A percentile compares a stretch with the other conserved stretches of the same genome.
phyloP scores from a whole-genome alignment of 352 stramenopile genomes.

The Pythium aquatile region DNA sequence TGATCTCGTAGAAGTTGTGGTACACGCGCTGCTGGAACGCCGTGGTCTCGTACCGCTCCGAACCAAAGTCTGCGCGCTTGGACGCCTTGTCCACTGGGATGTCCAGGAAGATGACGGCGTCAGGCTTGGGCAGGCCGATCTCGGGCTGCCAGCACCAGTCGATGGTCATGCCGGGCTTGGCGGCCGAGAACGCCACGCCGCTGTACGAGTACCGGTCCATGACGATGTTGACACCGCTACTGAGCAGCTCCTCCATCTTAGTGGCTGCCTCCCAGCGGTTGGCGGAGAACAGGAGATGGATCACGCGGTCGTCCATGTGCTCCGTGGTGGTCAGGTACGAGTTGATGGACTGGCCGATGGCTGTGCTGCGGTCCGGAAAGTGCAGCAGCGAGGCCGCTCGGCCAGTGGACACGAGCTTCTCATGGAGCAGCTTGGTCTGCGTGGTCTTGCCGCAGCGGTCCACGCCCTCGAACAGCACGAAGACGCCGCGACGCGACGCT shows the following conservation, averaged over 20 bases:
- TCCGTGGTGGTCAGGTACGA: constrained; percentile 91
- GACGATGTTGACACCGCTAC: constrained; percentile 90
- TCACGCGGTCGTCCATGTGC: constrained; percentile 94
- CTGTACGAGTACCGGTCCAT: constrained; percentile 98
- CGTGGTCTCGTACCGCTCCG: constrained; percentile 91
- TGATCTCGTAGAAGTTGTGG: constrained; percentile 75
- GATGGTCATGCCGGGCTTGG: constrained; percentile 93
- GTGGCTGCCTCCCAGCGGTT: constrained; percentile 98
- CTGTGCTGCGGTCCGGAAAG: constrained; percentile 83
- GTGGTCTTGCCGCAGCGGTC: constrained; percentile 99
- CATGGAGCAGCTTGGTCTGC: constrained; percentile 92
- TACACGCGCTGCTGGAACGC: constrained; percentile 88
- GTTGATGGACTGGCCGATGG: constrained; percentile 97
- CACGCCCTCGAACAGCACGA: constrained; percentile 99
- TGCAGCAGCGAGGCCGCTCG: constrained; percentile 54
- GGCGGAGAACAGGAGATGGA: constrained; percentile 99
- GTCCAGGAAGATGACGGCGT: constrained; percentile 98
- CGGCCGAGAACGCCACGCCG: constrained; percentile 97
- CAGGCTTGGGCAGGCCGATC: constrained; percentile 94
- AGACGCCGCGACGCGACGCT: constrained; percentile 83
- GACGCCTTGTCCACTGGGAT: constrained; percentile 89
- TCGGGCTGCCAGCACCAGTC: constrained; percentile 98
- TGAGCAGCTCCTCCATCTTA: constrained; percentile 67
- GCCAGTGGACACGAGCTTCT: constrained; percentile 40
- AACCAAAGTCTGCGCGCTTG: constrained; percentile 91